These are phyloP conservation scores for Peronospora farinosa DNA, from an alignment of 352 stramenopile genomes.

Conservation along the genomic window DNA sequence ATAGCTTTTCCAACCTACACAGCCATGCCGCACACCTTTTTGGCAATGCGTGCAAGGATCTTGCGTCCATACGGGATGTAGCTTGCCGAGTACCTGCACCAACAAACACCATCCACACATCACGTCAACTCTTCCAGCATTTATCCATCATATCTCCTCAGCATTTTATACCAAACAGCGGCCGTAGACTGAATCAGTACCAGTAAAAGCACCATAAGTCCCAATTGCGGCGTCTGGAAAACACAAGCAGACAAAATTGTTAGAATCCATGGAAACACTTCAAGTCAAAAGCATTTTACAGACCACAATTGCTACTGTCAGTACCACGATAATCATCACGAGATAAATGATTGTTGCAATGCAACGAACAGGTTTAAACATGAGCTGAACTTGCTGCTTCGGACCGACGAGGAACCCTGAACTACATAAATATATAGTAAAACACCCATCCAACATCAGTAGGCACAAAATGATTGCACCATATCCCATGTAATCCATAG, in stretches of 20 bases:
- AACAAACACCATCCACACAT: not conserved
- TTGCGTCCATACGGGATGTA: constrained; percentile 83
- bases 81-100: constrained; percentile 66
- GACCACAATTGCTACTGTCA: constrained; percentile 68
- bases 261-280: not conserved
- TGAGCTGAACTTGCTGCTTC: constrained; percentile 78
- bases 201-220: constrained; percentile 69
- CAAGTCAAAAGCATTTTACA: not conserved
- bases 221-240: constrained; percentile 52
- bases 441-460: constrained; percentile 5
- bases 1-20: constrained; percentile 8
- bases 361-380: constrained; percentile 79
- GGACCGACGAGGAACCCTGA: constrained; percentile 80
- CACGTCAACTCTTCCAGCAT: too few relatives aligned
- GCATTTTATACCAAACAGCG: constrained; percentile 51
- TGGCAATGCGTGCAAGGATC: constrained; percentile 57
- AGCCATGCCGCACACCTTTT: constrained; percentile 50
- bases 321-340: constrained; percentile 66
- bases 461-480: not conserved
- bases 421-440: constrained; percentile 19
- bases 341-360: constrained; percentile 72
- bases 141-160: not conserved
- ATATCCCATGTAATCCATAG: too few relatives aligned
- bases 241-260: too few relatives aligned
- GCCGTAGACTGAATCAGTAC: constrained; percentile 71